Base-by-base conservation (phyloP, 345 rosid species). In the Sisymbrium altissimum region DNA sequence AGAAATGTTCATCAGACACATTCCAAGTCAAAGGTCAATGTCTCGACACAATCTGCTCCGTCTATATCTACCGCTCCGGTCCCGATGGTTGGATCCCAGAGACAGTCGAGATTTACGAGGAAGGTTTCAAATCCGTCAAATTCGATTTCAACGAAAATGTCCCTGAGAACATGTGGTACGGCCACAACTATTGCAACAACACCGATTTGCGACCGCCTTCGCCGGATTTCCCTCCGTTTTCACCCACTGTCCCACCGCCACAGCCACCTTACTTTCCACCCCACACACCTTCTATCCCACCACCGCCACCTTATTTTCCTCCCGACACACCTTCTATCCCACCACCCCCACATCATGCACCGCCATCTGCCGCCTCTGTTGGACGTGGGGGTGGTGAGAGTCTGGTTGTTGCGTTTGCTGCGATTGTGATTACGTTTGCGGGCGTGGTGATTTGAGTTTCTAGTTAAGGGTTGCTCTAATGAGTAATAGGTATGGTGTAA, bases 1-100 rank as follows among this genome's bases (percentile, higher is more conserved):
- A 73, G 48, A 73, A 73, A 64, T 73, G 77, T 64, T 93, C 98
- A 2, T 76, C 87, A 4, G 94, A 91, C 69, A 90, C 91, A 2
- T 93, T 86, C 68, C 70, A 72, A 63, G 53, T 72, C 45, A 72
- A 72, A 63, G 76, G 76, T 43, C 45, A 63, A 21, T 72, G 76
- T 63, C 76, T 72, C 23, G n/a, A 72, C 53, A 14, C 45, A 18
- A 63, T 72, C 13, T 72, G 76, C 12, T 72, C 76, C 11, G 17
- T 63, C 70, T 40, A 63, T 54, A 62, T 72, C 13, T 72, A 62
- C 36, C 76, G 70, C 52, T 40, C 63, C 4, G 76, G 76, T 63
- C 54, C 18, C 1, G 76, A 72, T 36, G 70, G 76, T 21, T 72
- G 76, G 76, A 62, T 72, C 45, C 76, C 76, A 1, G 43, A 63